Conservation (phyloP, 1,139 yeast species). For the Zhuliangozyma blackwelliae region DNA sequence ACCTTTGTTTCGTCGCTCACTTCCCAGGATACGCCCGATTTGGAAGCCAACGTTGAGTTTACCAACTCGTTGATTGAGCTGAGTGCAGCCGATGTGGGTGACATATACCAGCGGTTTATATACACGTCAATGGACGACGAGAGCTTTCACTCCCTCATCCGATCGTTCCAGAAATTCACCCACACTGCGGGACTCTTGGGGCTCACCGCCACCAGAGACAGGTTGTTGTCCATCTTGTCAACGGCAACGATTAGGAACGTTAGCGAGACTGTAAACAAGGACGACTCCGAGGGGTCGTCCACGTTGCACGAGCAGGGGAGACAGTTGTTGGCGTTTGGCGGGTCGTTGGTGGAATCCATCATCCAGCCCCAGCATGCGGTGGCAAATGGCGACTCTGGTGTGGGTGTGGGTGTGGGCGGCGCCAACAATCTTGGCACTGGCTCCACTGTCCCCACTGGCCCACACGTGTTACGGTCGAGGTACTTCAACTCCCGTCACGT, state of each 20-base stretch:
- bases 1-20: conserved; percentile 46
- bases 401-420: too few species aligned
- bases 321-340: conserved; percentile 51
- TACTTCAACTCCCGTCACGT: conserved; percentile 60
- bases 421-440: not conserved
- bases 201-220: conserved; percentile 52
- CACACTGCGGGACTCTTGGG: conserved; percentile 81
- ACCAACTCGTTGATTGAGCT: conserved; percentile 36
- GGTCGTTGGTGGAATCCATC: conserved; percentile 53
- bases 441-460: not conserved
- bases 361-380: conserved; percentile 31
- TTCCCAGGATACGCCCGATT: conserved; percentile 15
- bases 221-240: conserved; percentile 56
- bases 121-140: conserved; percentile 68
- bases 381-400: not conserved
- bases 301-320: conserved; percentile 22
- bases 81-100: conserved; percentile 44
- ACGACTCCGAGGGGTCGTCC: conserved; percentile 3
- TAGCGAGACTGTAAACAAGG: conserved; percentile 15
- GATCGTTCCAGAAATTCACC: conserved; percentile 74
- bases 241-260: conserved; percentile 37
- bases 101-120: conserved; percentile 49
- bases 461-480: conserved; percentile 23
- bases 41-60: conserved; percentile 36
- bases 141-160: conserved; percentile 54